Evolutionary conservation across 768 basidiomycete genomes (phyloP), one percentile per base, ranked within the genome.

Genomic region (Termitomyces sp.): DNA sequence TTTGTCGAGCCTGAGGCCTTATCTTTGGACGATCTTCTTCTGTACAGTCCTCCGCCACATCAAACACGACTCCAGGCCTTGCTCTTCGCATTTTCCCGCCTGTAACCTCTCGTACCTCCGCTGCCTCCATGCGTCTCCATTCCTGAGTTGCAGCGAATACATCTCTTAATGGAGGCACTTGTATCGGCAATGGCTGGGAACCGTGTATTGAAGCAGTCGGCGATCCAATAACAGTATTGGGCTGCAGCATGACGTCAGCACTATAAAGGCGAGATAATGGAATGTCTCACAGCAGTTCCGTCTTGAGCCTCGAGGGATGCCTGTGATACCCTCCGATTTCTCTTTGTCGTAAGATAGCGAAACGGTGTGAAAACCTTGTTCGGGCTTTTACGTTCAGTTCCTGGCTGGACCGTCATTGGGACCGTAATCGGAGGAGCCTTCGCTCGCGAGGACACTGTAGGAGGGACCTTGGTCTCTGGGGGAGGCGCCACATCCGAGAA

Each of bases 261-360:
- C 51, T 49, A 55, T 48, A 45, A 49, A 56, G 28, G 59, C 24
- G 45, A 56, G 20, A 53, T 56, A 46, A 36, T 56, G 53, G n/a
- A 32, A 24, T 33, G 16, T 68, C 87, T 71, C 69, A 92, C 90
- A 50, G 87, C 86, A 55, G 88, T 90, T 38, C 90, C 90, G 65
- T 91, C 84, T 63, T 84, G 80, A 26, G 88, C 90, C 67, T 92
- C 90, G 33, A 88, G 75, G 43, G 90, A 92, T 35, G 84, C 85
- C 38, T 82, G 78, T 16, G 90, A 92, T 43, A 92, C 75, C 7
- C 86, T 85, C 33, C 85, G 82, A 67, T 85, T 77, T 64, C 82
- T 77, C 65, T 80, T 85, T 33, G 71, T 76, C 24, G 73, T 73
- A 61, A 89, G 62, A 64, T 88, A 78, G 45, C 83, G 81, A 70